Percentiles rank a stretch among this genome's conserved stretches.
These are phyloP conservation scores for Trichosporon ovoides DNA, from an alignment of 1,284 basidiomycete species.

Conservation along the genomic window DNA sequence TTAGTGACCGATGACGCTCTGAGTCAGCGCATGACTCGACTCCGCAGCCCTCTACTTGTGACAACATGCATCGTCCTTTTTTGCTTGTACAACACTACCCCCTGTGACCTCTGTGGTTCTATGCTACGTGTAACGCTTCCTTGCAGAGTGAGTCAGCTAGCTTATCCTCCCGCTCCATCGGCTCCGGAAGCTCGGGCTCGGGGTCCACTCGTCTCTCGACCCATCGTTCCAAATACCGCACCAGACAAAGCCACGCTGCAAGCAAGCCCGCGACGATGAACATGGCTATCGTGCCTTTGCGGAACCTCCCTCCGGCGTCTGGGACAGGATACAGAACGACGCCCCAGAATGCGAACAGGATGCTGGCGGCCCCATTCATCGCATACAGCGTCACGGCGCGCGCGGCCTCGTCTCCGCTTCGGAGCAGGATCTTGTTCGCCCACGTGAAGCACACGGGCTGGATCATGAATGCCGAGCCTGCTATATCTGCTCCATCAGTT, in stretches of 20 bases:
- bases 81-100: too few species aligned
- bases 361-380: slow-evolving; percentile 14
- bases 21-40: too few species aligned
- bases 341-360: slow-evolving; percentile 14
- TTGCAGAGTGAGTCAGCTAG: too few species aligned
- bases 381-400: slow-evolving; percentile 18
- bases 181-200: background rate
- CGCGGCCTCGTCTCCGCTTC: slow-evolving; percentile 14
- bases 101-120: too few species aligned
- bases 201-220: background rate
- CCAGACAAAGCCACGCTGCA: background rate
- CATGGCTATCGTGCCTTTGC: slow-evolving; percentile 62
- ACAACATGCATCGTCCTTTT: too few species aligned
- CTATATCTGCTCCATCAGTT: too few species aligned
- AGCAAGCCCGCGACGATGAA: slow-evolving; percentile 74
- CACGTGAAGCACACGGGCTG: slow-evolving; percentile 16
- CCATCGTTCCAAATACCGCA: background rate
- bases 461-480: slow-evolving; percentile 17
- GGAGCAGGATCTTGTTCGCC: slow-evolving; percentile 17
- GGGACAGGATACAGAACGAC: slow-evolving; percentile 15
- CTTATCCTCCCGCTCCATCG: too few species aligned
- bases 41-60: too few species aligned
- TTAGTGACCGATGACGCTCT: too few species aligned
- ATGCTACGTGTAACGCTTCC: too few species aligned
- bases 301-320: background rate